phyloP scores from a whole-genome alignment of 1,284 basidiomycete species.

The Leccinum insolens region DNA sequence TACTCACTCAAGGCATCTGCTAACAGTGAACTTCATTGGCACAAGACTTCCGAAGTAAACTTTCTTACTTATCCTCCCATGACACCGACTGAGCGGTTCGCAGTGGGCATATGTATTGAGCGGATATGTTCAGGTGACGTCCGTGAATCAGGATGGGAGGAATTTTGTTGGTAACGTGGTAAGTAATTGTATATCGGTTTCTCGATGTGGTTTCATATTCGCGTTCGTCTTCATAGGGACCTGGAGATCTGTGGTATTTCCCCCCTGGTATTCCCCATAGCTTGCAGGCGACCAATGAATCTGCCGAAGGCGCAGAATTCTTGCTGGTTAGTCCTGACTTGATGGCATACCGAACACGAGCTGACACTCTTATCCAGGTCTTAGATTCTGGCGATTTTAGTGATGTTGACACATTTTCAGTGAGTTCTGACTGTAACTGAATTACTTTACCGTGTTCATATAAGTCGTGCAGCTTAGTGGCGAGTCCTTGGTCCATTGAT shows the following conservation, averaged over 20 bases:
- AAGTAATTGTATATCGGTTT: slow-evolving; percentile 17
- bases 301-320: slow-evolving; percentile 53
- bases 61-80: neutral
- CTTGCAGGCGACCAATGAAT: slow-evolving; percentile 51
- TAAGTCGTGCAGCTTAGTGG: slow-evolving; percentile 11
- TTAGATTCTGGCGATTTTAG: slow-evolving; percentile 55
- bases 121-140: slow-evolving; percentile 63
- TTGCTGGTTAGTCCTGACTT: slow-evolving; percentile 36
- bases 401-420: slow-evolving; percentile 55
- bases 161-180: slow-evolving; percentile 66
- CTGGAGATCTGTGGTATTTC: slow-evolving; percentile 60
- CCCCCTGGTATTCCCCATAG: slow-evolving; percentile 44
- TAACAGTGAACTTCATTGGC: slow-evolving; percentile 63
- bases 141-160: slow-evolving; percentile 61
- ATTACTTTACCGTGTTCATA: neutral
- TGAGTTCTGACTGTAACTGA: slow-evolving; percentile 22
- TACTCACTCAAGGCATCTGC: neutral
- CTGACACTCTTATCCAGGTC: slow-evolving; percentile 29
- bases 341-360: neutral
- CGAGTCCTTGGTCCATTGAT: slow-evolving; percentile 9
- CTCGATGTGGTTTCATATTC: slow-evolving; percentile 6
- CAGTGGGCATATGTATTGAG: slow-evolving; percentile 70
- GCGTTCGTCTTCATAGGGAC: slow-evolving; percentile 17
- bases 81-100: neutral
- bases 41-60: slow-evolving; percentile 50